Percentiles rank a stretch among this genome's conserved stretches.
phyloP scores from a whole-genome alignment of 116 monocot species.

The Thalassia testudinum region DNA sequence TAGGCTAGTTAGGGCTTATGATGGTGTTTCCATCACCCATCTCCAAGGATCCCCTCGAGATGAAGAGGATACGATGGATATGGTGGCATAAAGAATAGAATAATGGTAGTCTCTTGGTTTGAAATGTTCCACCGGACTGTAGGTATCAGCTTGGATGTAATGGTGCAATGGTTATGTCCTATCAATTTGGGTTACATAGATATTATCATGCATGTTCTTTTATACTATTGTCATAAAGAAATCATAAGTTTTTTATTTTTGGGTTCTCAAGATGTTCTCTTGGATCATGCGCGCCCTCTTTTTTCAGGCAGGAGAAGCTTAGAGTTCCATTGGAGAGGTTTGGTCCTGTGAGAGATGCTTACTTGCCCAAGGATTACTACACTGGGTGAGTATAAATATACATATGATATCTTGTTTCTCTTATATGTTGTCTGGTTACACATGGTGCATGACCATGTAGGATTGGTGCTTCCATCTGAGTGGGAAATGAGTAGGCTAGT shows the following conservation, averaged over 20 bases:
- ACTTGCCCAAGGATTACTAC: constrained; percentile 82
- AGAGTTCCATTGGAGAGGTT: constrained; percentile 78
- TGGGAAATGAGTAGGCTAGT: constrained; percentile 51
- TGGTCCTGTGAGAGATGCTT: constrained; percentile 83
- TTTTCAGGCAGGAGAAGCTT: constrained; percentile 60
- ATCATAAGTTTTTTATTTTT: too few relatives aligned
- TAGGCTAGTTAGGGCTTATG: too few relatives aligned
- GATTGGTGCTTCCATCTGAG: too few relatives aligned
- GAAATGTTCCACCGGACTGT: constrained; percentile 75
- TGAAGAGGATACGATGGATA: constrained; percentile 38
- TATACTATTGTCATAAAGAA: background rate
- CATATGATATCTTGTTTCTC: background rate
- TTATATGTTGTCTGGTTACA: too few relatives aligned
- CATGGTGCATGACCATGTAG: too few relatives aligned
- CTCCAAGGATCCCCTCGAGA: constrained; percentile 14
- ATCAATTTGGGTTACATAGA: background rate
- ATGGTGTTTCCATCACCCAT: too few relatives aligned
- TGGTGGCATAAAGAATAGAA: constrained; percentile 37
- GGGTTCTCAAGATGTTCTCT: too few relatives aligned
- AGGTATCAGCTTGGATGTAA: constrained; percentile 30
- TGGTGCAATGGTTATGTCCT: too few relatives aligned
- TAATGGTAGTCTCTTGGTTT: constrained; percentile 71
- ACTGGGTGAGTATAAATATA: constrained; percentile 36
- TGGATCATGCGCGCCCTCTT: too few relatives aligned
- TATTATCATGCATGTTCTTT: constrained; percentile 26